Percentiles rank a stretch among this genome's conserved stretches.
These are phyloP conservation scores for Ascobolus immersus DNA, from an alignment of 495 filamentous ascomycete genomes.

Conservation along the genomic window DNA sequence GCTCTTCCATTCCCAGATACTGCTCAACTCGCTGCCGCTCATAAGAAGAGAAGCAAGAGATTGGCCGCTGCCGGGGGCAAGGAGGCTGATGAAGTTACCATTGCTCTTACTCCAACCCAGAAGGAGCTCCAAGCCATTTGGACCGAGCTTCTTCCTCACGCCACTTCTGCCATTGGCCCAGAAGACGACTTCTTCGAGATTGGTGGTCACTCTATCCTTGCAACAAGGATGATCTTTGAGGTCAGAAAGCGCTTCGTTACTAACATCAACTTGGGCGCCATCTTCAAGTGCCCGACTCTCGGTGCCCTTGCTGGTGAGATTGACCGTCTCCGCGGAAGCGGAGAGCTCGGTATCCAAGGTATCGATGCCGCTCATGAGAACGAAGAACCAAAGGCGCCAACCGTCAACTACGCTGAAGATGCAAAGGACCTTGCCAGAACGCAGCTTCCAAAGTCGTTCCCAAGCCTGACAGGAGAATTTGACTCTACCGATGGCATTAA, in stretches of 20 bases:
- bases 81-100: slow-evolving; percentile 35
- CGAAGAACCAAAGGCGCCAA: slow-evolving; percentile 18
- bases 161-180: slow-evolving; percentile 32
- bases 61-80: slow-evolving; percentile 9
- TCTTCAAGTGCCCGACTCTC: slow-evolving; percentile 55
- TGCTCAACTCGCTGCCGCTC: slow-evolving; percentile 27
- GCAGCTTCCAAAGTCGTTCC: slow-evolving; percentile 22
- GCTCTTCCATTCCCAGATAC: slow-evolving; percentile 76
- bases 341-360: slow-evolving; percentile 12
- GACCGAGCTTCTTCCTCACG: slow-evolving; percentile 23
- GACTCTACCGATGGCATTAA: slow-evolving; percentile 25
- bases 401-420: slow-evolving; percentile 38
- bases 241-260: slow-evolving; percentile 33
- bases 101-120: slow-evolving; percentile 10
- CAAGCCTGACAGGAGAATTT: slow-evolving; percentile 17
- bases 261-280: slow-evolving; percentile 47
- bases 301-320: slow-evolving; percentile 48
- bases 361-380: slow-evolving; percentile 13
- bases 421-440: slow-evolving; percentile 28
- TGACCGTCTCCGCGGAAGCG: slow-evolving; percentile 29
- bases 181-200: slow-evolving; percentile 63
- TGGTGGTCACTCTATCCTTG: slow-evolving; percentile 69
- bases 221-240: slow-evolving; percentile 56
- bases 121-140: slow-evolving; percentile 21
- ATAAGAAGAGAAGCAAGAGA: slow-evolving; percentile 8